Evolutionary conservation across 805 yeast species (phyloP).

Genomic region (Candida vartiovaarae): DNA sequence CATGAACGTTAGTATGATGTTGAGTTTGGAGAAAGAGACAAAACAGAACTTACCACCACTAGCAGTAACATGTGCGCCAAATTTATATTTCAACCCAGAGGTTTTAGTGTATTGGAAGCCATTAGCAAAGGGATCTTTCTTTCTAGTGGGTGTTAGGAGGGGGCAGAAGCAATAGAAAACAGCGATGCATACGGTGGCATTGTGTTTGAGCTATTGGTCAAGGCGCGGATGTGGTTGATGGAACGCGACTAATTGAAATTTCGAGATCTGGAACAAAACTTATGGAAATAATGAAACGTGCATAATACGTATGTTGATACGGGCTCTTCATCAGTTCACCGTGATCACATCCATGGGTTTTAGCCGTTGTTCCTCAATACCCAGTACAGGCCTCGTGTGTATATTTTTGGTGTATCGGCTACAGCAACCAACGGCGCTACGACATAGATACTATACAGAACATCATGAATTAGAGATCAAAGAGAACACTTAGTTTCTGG

Average conservation of each 20-base stretch:
- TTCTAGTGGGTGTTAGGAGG: conserved; percentile 4
- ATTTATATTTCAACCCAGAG: conserved; percentile 42
- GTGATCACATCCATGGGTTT: no score
- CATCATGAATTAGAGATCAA: conserved; percentile 2
- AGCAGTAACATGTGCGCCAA: conserved; percentile 86
- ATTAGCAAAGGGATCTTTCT: conserved; percentile 10
- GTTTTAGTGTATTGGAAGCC: conserved; percentile 34
- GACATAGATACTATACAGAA: background rate
- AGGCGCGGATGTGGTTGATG: no score
- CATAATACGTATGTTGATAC: no score
- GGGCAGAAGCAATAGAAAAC: background rate
- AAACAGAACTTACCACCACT: conserved; percentile 50
- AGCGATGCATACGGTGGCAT: conserved; percentile 20
- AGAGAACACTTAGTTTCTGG: conserved; percentile 14
- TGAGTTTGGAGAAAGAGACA: background rate
- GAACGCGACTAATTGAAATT: no score
- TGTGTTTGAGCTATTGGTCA: background rate
- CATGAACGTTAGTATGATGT: background rate
- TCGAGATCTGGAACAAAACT: no score
- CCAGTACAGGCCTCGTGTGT: no score
- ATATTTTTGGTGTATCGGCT: no score
- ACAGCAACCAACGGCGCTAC: background rate
- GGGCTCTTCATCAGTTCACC: no score
- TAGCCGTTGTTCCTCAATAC: no score
- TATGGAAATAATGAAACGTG: no score